Evolutionary conservation across 495 filamentous ascomycete species (phyloP), one percentile per base, ranked within the genome.

Genomic region (Penicillium coffeae): DNA sequence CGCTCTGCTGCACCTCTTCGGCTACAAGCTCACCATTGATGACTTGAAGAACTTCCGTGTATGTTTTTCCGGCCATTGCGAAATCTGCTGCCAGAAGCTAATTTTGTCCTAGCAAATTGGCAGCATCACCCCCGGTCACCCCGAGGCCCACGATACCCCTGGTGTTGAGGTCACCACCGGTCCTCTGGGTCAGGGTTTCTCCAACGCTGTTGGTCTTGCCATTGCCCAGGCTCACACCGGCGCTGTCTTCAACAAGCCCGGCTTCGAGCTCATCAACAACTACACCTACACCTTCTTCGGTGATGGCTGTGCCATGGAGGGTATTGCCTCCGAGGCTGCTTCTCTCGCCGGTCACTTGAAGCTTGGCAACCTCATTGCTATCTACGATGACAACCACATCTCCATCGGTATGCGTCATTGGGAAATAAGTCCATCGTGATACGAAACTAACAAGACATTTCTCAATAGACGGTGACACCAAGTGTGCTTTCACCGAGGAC

Each of bases 311-410:
- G 83, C 92, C 70, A 94, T 94, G 91, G 93, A 99, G 77, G 93
- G 93, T 77, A 82, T 99, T 79, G 87, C 94, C 52, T 79, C 80
- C 65, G 93, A 99, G 75, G 94, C 93, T 52, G 90, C 83, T 55
- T 95, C 89, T 40, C 80, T 85, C 62, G 93, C 93, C 56, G 93
- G 93, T 68, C 93, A 99, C 74, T 76, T 97, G 71, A 89, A 97
- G 78, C 79, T 99, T 32, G 94, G 93, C 52, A 99, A 97, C 81
- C 75, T 99, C 52, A 97, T 99, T 66, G 81, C 80, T 66, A 79
- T 99, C 71, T 99, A 93, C 69, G 93, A 99, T 64, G 93, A 99
- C 78, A 99, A 99, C 79, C 86, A 93, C 64, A 98, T 98, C 68
- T 95, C 89, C 63, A 89, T 89, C 58, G 83, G 85, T 88, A 73